phyloP scores from a whole-genome alignment of 2,329 filamentous ascomycete genomes.

The Fusarium ambrosium region DNA sequence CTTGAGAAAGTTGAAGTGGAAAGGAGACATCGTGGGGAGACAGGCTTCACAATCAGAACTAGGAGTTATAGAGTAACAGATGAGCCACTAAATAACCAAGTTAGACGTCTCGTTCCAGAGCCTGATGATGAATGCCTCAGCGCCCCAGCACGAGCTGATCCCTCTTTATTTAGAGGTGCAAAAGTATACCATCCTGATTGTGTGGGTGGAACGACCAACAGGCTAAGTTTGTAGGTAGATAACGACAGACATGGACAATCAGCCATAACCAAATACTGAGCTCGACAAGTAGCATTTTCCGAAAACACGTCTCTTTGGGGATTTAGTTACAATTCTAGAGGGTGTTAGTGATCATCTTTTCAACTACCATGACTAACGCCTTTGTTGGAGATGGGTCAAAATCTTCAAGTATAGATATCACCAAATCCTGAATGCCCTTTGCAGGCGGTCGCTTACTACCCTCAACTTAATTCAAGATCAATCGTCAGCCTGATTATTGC shows the following conservation, averaged over 20 bases:
- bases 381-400: too few relatives aligned
- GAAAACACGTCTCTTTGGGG: too few relatives aligned
- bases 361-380: too few relatives aligned
- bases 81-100: background rate
- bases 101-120: too few relatives aligned
- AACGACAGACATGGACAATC: too few relatives aligned
- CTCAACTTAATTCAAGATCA: background rate
- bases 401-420: background rate
- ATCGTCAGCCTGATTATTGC: background rate
- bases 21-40: background rate
- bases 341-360: too few relatives aligned
- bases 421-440: background rate
- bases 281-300: too few relatives aligned
- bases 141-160: background rate
- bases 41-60: background rate
- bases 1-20: background rate
- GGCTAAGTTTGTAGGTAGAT: too few relatives aligned
- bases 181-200: background rate
- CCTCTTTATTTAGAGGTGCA: background rate
- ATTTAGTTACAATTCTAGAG: too few relatives aligned
- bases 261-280: too few relatives aligned
- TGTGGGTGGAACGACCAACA: background rate
- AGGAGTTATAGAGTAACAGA: background rate
- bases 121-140: background rate
- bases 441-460: background rate